Percentiles rank a stretch among this genome's conserved stretches.
Evolutionary conservation across 2,329 filamentous ascomycete species (phyloP).

Genomic region (Huntiella omanensis): DNA sequence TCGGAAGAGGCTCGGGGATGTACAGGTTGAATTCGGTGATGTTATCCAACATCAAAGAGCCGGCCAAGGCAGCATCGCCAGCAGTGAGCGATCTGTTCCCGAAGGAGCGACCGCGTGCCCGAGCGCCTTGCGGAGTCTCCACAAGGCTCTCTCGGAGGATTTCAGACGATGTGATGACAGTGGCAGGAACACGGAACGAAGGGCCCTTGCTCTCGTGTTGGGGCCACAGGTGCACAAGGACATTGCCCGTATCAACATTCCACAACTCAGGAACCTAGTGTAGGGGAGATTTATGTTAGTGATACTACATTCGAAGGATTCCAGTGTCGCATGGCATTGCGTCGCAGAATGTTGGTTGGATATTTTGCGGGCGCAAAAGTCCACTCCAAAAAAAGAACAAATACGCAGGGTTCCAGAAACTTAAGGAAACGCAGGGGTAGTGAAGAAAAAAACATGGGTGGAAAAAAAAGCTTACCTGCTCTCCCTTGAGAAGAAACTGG

Average conservation of each 20-base stretch:
- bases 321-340: not conserved
- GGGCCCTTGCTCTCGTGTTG: conserved; percentile 30
- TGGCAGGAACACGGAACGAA: conserved; percentile 40
- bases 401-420: not conserved
- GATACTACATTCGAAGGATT: not conserved
- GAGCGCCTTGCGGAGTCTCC: conserved; percentile 10
- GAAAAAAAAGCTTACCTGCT: conserved; percentile 26
- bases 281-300: conserved; percentile 5
- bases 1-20: conserved; percentile 27
- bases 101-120: conserved; percentile 24
- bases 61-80: conserved; percentile 24
- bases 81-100: conserved; percentile 28
- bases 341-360: not conserved
- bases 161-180: conserved; percentile 33
- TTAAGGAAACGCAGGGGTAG: not conserved
- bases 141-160: conserved; percentile 32
- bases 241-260: conserved; percentile 36
- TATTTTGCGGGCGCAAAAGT: too few relatives aligned
- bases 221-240: conserved; percentile 38
- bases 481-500: conserved; percentile 29
- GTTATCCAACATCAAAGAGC: conserved; percentile 20
- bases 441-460: not conserved
- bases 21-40: conserved; percentile 31
- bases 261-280: conserved; percentile 44
- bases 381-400: too few relatives aligned